A percentile compares a stretch with the other conserved stretches of the same genome.
These are phyloP conservation scores for Globisporangium acanthophoron DNA, from an alignment of 352 stramenopile species.

Conservation along the genomic window DNA sequence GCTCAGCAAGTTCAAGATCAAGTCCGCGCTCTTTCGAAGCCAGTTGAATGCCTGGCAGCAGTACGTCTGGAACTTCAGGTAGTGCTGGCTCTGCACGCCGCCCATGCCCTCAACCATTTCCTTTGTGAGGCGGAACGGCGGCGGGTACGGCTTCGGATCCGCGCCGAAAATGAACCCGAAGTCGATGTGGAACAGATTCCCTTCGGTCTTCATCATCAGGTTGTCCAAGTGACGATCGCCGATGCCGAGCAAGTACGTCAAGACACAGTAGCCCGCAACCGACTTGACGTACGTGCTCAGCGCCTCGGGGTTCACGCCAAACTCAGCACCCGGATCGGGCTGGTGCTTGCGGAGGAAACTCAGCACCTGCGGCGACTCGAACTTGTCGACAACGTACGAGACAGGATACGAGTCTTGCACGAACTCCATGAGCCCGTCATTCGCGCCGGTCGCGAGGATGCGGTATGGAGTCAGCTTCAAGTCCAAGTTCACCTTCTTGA, in stretches of 20 bases:
- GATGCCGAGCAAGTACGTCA: slow-evolving; percentile 99
- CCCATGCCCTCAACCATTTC: slow-evolving; percentile 97
- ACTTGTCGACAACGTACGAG: slow-evolving; percentile 93
- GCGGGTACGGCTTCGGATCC: slow-evolving; percentile 98
- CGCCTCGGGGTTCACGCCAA: slow-evolving; percentile 88
- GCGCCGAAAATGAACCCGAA: slow-evolving; percentile 99
- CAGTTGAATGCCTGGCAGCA: slow-evolving; percentile 92
- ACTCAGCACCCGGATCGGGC: slow-evolving; percentile 74
- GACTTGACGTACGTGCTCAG: slow-evolving; percentile 97
- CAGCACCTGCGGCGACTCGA: slow-evolving; percentile 92
- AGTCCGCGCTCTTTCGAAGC: slow-evolving; percentile 95
- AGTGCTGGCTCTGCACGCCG: slow-evolving; percentile 88
- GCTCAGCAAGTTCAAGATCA: slow-evolving; percentile 98
- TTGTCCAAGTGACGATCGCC: slow-evolving; percentile 99
- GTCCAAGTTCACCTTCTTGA: slow-evolving; percentile 99
- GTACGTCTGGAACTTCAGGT: slow-evolving; percentile 91
- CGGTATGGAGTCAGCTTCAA: slow-evolving; percentile 96
- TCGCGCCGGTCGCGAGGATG: slow-evolving; percentile 83
- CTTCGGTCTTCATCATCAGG: slow-evolving; percentile 96
- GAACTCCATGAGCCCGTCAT: slow-evolving; percentile 96
- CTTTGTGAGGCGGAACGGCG: slow-evolving; percentile 97
- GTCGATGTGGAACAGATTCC: slow-evolving; percentile 99
- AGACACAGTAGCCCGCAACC: slow-evolving; percentile 98
- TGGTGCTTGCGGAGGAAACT: slow-evolving; percentile 86
- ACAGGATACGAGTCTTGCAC: slow-evolving; percentile 95